Base-by-base conservation (phyloP, 495 filamentous ascomycete genomes). In the Usnea hakonensis region DNA sequence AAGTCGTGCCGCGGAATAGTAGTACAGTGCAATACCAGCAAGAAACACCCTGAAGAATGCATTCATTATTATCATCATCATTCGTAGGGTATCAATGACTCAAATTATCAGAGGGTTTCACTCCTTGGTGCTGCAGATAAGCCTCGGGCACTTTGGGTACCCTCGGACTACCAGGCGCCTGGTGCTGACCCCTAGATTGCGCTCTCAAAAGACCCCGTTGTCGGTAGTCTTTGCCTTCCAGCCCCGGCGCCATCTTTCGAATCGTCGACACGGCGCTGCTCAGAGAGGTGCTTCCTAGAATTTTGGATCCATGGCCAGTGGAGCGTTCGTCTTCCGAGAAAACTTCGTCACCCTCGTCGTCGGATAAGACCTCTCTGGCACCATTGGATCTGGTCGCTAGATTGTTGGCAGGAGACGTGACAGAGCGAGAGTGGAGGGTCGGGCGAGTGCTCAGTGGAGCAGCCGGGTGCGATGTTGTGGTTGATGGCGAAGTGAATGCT, bases 401-500 rank as follows among this genome's bases (percentile, higher is more conserved):
- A 75, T 85, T 67, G 75, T 82, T 74, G 76, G 84, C 65, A 2
- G 88, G 88, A 0, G 87, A 90, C 0, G 88, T 91, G 46, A 89
- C 78, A 4, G 88, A 91, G 33, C 88, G 81, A n/a, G 81, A 77
- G 68, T 90, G 88, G 13, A 89, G 75, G 0, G 75, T 77, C 10
- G 72, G 71, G 57, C 74, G 72, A 9, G 70, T 43, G 9, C 71
- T 68, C 7, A 69, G 50, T 13, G 72, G 37, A 37, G 65, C 50
- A 40, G 66, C 55, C 9, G 66, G 35, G 19, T 64, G 54, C 21
- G 62, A 55, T 19, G 57, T 41, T 57, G 64, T 28, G 26, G 64
- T 28, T 21, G 67, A 37, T 35, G 62, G 28, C n/a, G 78, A 35
- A 71, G 77, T 76, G 76, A 86, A 80, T 57, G 84, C 75, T 38